Percentiles rank a stretch among this genome's conserved stretches.
phyloP scores from a whole-genome alignment of 352 stramenopile species.

The Achlya hypogyna region DNA sequence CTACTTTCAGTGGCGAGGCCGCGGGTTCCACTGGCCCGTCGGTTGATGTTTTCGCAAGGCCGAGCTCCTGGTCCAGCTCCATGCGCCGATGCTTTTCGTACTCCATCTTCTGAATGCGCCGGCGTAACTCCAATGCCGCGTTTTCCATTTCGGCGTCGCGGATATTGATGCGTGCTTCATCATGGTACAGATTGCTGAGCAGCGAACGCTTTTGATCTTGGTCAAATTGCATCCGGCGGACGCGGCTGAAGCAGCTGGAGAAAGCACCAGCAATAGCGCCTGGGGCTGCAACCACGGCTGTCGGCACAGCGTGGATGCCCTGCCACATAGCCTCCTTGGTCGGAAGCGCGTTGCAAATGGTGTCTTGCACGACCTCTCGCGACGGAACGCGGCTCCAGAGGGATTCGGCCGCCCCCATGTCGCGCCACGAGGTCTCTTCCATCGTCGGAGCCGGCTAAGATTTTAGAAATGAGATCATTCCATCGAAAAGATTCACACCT shows the following conservation, averaged over 20 bases:
- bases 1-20: slow-evolving; percentile 27
- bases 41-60: slow-evolving; percentile 26
- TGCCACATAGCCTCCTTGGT: neutral
- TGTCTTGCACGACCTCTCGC: slow-evolving; percentile 6
- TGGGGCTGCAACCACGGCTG: neutral
- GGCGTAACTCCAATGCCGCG: slow-evolving; percentile 58
- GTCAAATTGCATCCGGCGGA: slow-evolving; percentile 52
- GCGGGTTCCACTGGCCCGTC: slow-evolving; percentile 27
- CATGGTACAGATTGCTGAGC: slow-evolving; percentile 39
- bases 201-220: slow-evolving; percentile 62
- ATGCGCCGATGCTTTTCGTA: slow-evolving; percentile 21
- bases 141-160: slow-evolving; percentile 18
- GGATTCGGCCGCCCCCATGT: neutral
- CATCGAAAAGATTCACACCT: too few species aligned
- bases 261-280: slow-evolving; percentile 25
- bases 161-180: slow-evolving; percentile 24
- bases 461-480: neutral
- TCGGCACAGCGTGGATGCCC: slow-evolving; percentile 4
- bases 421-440: slow-evolving; percentile 5
- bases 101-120: slow-evolving; percentile 41
- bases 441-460: neutral
- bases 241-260: slow-evolving; percentile 44
- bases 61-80: slow-evolving; percentile 14
- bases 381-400: slow-evolving; percentile 2
- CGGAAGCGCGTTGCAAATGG: slow-evolving; percentile 1